Evolutionary conservation across 2,329 filamentous ascomycete genomes (phyloP), one percentile per base, ranked within the genome.

Genomic region (Leptographium wingfieldii): DNA sequence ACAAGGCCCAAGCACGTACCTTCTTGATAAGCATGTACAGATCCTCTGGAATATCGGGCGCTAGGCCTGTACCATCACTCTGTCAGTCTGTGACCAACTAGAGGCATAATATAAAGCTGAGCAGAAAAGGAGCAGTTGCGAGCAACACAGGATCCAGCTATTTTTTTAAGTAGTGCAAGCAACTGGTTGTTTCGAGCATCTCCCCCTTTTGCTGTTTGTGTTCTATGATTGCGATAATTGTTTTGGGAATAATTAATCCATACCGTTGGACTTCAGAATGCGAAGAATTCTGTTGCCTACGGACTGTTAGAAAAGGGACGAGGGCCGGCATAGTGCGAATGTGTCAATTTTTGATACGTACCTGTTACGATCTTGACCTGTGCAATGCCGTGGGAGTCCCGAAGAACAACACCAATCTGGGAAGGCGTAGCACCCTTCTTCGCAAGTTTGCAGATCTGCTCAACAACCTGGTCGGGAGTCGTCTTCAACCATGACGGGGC

Each of bases 21-120:
- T 99, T 99, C 89, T 96, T 96, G 90, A 97, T 97, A 77, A 97
- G 84, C 89, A 96, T 95, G 88, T 97, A 99, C 70, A 97, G 88
- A 80, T 99, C 94, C 86, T 99, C 94, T 75, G 95, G 94, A 72
- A 99, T 87, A 77, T 97, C 92, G 76, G 95, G 94, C 71, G 94
- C 92, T 76, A 99, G 91, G 82, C 94, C 94, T 99, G 81, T 81
- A 75, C 80, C 75, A 86, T 95, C 91, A 84, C 91, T 92, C 88
- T 85, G 89, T 94, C 89, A 94, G 90, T 85, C 84, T 80, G 77
- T 71, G 81, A 92, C 90, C 89, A 88, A 84, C 80, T 87, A 92
- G 88, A 90, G 90, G 90, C 89, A 85, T 78, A 35, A 35, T 5
- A 35, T 35, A 69, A 63, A 64, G n/a, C 3, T 25, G 49, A 43